Evolutionary conservation across 1,284 basidiomycete species (phyloP).

Genomic region (Leccinum ponderosum): DNA sequence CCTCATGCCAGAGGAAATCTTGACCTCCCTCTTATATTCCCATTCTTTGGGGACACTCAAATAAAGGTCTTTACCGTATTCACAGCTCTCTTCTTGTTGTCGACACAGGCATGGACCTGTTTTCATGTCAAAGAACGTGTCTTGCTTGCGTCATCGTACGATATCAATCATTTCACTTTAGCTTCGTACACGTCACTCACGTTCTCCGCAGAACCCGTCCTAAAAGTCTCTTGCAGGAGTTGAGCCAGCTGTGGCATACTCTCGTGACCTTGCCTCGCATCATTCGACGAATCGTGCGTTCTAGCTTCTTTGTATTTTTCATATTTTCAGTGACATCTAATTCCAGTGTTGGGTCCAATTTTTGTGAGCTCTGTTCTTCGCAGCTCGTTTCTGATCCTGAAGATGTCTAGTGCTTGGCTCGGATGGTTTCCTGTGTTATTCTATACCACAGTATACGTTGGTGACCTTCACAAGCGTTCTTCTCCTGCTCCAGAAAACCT

Average conservation of each 20-base stretch:
- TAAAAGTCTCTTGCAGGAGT: conserved; percentile 51
- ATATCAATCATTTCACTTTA: background rate
- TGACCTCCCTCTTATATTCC: conserved; percentile 63
- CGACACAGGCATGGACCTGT: conserved; percentile 59
- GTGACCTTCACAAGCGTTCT: conserved; percentile 75
- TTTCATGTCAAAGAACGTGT: conserved; percentile 78
- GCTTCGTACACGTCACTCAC: conserved; percentile 15
- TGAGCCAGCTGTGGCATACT: conserved; percentile 69
- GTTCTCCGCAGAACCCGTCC: conserved; percentile 10
- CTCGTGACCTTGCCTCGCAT: conserved; percentile 68
- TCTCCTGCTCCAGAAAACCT: conserved; percentile 39
- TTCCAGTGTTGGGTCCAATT: conserved; percentile 78
- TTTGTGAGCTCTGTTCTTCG: conserved; percentile 60
- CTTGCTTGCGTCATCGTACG: conserved; percentile 52
- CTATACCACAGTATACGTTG: conserved; percentile 85
- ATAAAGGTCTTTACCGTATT: conserved; percentile 73
- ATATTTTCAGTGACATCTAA: conserved; percentile 7
- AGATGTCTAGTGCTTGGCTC: conserved; percentile 63
- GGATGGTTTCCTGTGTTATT: conserved; percentile 92
- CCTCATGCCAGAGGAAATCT: conserved; percentile 62
- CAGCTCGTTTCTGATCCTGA: conserved; percentile 6
- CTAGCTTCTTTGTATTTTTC: conserved; percentile 9
- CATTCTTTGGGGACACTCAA: conserved; percentile 76
- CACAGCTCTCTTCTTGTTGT: conserved; percentile 53
- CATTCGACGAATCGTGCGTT: conserved; percentile 78